Base-by-base conservation (phyloP, 306 rosid genomes). In the Dalbergia cultrata region DNA sequence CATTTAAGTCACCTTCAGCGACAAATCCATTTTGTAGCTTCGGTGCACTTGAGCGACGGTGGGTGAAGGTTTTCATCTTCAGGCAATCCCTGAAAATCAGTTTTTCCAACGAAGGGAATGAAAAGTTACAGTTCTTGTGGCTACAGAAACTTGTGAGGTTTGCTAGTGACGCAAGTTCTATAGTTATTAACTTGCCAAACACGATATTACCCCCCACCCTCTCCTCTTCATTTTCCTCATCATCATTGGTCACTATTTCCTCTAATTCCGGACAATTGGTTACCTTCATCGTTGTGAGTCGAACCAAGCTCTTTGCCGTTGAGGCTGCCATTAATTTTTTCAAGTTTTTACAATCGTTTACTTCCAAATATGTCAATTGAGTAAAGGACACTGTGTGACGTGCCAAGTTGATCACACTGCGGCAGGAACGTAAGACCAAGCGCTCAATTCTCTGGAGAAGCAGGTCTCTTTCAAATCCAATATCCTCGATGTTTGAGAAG, bases 341-440 rank as follows among this genome's bases (percentile, higher is more conserved):
- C 31, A 80, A 44, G 13, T 7, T 0, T 0, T 0, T 0, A 65
- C 84, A 81, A n/a, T n/a, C n/a, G n/a, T n/a, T n/a, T n/a, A n/a
- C n/a, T n/a, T n/a, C n/a, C n/a, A n/a, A n/a, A n/a, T n/a, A n/a
- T 63, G 79, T 80, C 37, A 80, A 49, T 64, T 70, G 35, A 70
- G 41, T 34, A 12, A 70, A 34, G 13, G 64, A 80, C 16, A 60
- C 19, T 3, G 67, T 14, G 60, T 68, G 6, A 16, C 44, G 74
- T 6, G 3, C 67, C 0, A 80, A 53, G 2, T 13, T 63, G 0
- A 13, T 37, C 67, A 80, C 26, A 0, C 0, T 0, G 2, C 0
- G 0, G 22, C 83, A 71, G 0, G 0, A 0, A 0, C 0, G 0
- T 60, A 80, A 12, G 1, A 2, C 6, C 37, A 80, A 60, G 19